Evolutionary conservation across 805 yeast species (phyloP).

Genomic region (Candida berthetii): DNA sequence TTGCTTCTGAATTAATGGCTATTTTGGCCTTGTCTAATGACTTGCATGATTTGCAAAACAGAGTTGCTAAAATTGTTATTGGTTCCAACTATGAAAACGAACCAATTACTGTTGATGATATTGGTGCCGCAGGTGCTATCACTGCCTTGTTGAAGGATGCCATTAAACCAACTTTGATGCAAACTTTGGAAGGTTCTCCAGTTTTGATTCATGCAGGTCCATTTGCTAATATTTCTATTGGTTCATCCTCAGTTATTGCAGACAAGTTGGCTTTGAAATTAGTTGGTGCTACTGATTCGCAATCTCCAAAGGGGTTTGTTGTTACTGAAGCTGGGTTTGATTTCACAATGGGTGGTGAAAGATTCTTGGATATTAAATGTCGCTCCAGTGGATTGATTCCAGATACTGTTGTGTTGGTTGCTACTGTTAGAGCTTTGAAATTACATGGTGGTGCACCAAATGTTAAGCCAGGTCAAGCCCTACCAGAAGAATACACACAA

Average conservation of each 20-base stretch:
- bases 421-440: conserved; percentile 79
- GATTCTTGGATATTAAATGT: conserved; percentile 78
- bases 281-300: conserved; percentile 55
- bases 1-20: conserved; percentile 85
- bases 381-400: conserved; percentile 77
- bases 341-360: conserved; percentile 89
- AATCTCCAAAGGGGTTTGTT: conserved; percentile 62
- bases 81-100: conserved; percentile 64
- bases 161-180: conserved; percentile 81
- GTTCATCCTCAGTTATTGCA: conserved; percentile 79
- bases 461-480: conserved; percentile 77
- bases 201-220: conserved; percentile 88
- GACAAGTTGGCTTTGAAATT: conserved; percentile 77
- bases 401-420: conserved; percentile 74
- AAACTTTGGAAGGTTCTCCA: conserved; percentile 84
- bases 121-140: conserved; percentile 83
- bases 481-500: conserved; percentile 65
- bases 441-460: conserved; percentile 89
- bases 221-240: conserved; percentile 81
- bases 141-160: conserved; percentile 80
- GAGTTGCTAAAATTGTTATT: conserved; percentile 72
- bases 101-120: conserved; percentile 77
- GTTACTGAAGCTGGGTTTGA: conserved; percentile 89
- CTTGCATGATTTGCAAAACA: conserved; percentile 62
- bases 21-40: conserved; percentile 70